phyloP scores from a whole-genome alignment of 768 basidiomycete genomes.

The Mrakia frigida region DNA sequence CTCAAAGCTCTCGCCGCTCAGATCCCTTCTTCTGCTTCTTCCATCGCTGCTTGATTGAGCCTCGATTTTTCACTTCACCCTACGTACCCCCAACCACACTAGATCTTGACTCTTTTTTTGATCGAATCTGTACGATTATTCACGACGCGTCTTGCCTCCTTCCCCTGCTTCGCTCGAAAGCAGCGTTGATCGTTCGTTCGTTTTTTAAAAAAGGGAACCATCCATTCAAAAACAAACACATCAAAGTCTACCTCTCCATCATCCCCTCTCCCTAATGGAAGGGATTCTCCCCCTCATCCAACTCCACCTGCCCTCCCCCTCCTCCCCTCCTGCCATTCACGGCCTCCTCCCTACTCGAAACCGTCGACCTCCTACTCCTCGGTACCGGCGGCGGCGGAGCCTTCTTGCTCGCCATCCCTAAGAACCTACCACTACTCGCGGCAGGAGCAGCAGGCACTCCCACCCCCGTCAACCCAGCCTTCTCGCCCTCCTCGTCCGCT shows the following conservation, averaged over 20 bases:
- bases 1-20: conserved; percentile 21
- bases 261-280: not conserved
- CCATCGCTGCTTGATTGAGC: too few relatives aligned
- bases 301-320: not conserved
- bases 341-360: not conserved
- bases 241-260: not conserved
- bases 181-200: too few relatives aligned
- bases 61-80: not conserved
- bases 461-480: not conserved
- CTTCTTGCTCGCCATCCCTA: not conserved
- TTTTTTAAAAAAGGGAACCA: too few relatives aligned
- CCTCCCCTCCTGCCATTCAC: not conserved
- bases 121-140: not conserved
- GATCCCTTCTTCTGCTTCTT: not conserved
- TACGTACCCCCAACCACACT: not conserved
- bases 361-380: conserved; percentile 13
- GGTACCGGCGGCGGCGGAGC: conserved; percentile 10
- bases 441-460: not conserved
- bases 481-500: not conserved
- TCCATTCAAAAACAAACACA: too few relatives aligned
- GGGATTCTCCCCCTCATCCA: not conserved
- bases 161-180: too few relatives aligned
- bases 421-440: not conserved
- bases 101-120: not conserved
- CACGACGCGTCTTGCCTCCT: not conserved